phyloP scores from a whole-genome alignment of 257 asterid genomes.

The Gardenia jasminoides region DNA sequence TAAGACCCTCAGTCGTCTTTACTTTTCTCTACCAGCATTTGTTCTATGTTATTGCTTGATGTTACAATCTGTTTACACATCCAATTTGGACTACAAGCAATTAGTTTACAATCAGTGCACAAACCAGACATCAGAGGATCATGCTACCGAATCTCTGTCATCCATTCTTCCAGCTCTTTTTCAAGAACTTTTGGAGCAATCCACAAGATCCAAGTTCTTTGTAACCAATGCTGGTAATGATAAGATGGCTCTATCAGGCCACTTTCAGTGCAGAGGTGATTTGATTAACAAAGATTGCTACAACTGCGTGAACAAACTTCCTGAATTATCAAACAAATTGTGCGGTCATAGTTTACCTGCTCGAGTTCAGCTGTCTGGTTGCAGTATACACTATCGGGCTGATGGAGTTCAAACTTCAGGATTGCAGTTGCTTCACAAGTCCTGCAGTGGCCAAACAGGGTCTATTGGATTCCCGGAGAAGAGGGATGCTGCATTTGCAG shows the following conservation, averaged over 20 bases:
- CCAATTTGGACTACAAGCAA: constrained; percentile 30
- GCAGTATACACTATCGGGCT: constrained; percentile 48
- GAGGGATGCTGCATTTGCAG: constrained; percentile 53
- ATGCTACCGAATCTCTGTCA: constrained; percentile 16
- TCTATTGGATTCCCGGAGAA: constrained; percentile 33
- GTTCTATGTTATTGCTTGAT: constrained; percentile 22
- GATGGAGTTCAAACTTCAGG: constrained; percentile 35
- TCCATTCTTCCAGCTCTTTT: constrained; percentile 38
- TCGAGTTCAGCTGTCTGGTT: constrained; percentile 66
- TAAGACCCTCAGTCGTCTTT: constrained; percentile 6
- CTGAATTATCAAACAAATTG: constrained; percentile 22
- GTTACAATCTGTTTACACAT: constrained; percentile 22
- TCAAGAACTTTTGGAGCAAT: constrained; percentile 40
- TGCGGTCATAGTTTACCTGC: constrained; percentile 46
- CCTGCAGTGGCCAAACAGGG: constrained; percentile 35
- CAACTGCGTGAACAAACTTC: constrained; percentile 41
- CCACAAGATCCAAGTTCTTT: constrained; percentile 48
- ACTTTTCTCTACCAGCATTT: constrained; percentile 4
- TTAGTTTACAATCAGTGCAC: constrained; percentile 48
- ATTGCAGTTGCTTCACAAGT: constrained; percentile 38
- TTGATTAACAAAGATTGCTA: constrained; percentile 43
- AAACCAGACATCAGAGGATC: constrained; percentile 33
- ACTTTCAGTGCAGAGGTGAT: constrained; percentile 55
- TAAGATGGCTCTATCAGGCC: constrained; percentile 42
- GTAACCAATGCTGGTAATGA: constrained; percentile 46